A percentile compares a stretch with the other conserved stretches of the same genome.
Evolutionary conservation across 306 rosid genomes (phyloP).

Genomic region (Trifolium fragiferum): DNA sequence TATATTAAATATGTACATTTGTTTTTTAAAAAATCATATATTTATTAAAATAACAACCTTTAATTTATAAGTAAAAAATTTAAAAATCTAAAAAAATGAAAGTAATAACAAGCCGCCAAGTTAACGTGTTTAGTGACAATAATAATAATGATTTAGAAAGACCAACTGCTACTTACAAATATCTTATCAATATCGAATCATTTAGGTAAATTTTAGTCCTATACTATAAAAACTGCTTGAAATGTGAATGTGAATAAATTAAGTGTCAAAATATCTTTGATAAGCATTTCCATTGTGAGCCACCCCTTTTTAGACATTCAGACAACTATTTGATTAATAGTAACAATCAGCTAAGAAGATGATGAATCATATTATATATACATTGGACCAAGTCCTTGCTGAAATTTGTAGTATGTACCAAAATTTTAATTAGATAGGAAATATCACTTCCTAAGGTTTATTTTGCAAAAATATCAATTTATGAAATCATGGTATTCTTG

Average conservation of each 20-base stretch:
- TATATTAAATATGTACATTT: too few relatives aligned
- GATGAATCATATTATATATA: neutral
- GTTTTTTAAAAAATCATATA: too few relatives aligned
- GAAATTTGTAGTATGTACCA: neutral
- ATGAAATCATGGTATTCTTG: neutral
- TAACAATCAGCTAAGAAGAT: slow-evolving; percentile 17
- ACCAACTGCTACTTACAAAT: neutral
- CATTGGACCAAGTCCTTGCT: neutral
- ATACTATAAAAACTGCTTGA: neutral
- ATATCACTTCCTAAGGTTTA: slow-evolving; percentile 21
- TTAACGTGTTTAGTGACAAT: neutral
- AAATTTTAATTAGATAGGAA: neutral
- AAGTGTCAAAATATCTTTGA: slow-evolving; percentile 2
- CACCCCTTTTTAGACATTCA: slow-evolving; percentile 4
- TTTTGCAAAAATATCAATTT: neutral
- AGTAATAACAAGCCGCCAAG: neutral
- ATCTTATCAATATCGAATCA: slow-evolving; percentile 12
- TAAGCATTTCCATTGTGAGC: neutral
- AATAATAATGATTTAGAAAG: neutral
- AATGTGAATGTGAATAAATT: neutral
- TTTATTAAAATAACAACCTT: too few relatives aligned
- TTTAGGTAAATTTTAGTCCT: neutral
- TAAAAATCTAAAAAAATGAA: neutral
- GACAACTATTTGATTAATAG: slow-evolving; percentile 17
- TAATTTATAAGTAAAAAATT: too few relatives aligned